Base-by-base conservation (phyloP, 2,329 filamentous ascomycete species). In the Basipetospora sp. region DNA sequence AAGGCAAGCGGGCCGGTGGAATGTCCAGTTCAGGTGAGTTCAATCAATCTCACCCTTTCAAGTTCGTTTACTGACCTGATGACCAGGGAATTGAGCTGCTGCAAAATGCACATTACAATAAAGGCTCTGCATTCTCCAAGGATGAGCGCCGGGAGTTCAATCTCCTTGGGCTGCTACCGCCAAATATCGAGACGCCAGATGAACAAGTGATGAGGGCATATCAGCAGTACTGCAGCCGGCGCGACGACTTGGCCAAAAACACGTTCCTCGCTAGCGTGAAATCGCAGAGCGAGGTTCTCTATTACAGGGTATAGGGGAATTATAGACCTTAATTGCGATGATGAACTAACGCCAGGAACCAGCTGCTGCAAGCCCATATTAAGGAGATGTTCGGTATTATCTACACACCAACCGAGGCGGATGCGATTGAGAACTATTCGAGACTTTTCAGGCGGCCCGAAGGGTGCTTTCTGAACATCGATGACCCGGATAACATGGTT, bases 331-430 rank as follows among this genome's bases (percentile, higher is more conserved):
- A 18, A 9, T 42, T 20, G 6, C 31, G 2, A 34, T 34, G 22
- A 46, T 19, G 25, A 9, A 19, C 3, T 34, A 8, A n/a, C n/a
- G n/a, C n/a, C n/a, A n/a, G n/a, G n/a, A n/a, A n/a, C n/a, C 42
- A 84, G 71, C 66, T 92, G 8, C 65, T 90, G 6, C 69, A 82
- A 52, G 74, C 81, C 4, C 78, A 93, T 48, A 59, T 93, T 15
- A 77, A 81, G 44, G 84, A 93, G 51, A 90, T 93, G 81, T 87
- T 92, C 50, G 75, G 78, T 29, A 64, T 93, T n/a, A 82, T 93
- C 19, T 94, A 93, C 51, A 93, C 86, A 0, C 86, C 86, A 0
- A 93, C 86, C 0, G 85, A 93, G 57, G 84, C 82, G 8, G 83
- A 92, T 29, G 86, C 86, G 0, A 93, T 93, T 36, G 74, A 83